These are phyloP conservation scores for Plantago rigida DNA, from an alignment of 305 asterid genomes.

Conservation along the genomic window DNA sequence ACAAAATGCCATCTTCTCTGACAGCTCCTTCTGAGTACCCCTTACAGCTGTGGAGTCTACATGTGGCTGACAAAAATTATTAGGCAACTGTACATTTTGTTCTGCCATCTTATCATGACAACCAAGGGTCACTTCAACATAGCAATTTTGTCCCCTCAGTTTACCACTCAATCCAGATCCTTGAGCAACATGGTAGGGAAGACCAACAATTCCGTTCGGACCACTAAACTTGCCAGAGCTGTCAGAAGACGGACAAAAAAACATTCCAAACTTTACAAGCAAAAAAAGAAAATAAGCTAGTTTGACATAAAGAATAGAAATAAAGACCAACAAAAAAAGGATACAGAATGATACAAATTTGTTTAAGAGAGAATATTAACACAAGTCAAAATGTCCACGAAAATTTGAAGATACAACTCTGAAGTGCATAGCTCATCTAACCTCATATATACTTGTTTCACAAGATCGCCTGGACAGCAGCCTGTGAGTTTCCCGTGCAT, in stretches of 20 bases:
- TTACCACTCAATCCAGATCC: conserved; percentile 57
- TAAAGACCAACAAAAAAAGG: not conserved
- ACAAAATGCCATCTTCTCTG: conserved; percentile 38
- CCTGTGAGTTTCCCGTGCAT: conserved; percentile 96
- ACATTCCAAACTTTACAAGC: conserved; percentile 5
- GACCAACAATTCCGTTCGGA: conserved; percentile 77
- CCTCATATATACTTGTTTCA: conserved; percentile 94
- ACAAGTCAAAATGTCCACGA: conserved; percentile 8
- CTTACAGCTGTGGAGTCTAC: conserved; percentile 43
- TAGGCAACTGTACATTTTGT: conserved; percentile 33
- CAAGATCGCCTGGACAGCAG: conserved; percentile 86
- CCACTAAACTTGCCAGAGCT: conserved; percentile 73
- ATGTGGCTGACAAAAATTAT: conserved; percentile 41
- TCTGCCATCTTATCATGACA: conserved; percentile 46
- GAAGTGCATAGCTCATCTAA: conserved; percentile 26
- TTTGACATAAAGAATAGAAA: not conserved
- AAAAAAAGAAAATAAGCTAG: not conserved
- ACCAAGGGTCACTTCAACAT: conserved; percentile 81
- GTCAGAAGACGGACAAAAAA: conserved; percentile 25
- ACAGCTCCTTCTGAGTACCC: conserved; percentile 43
- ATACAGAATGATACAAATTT: not conserved
- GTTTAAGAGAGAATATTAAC: conserved; percentile 1
- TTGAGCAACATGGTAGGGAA: conserved; percentile 54
- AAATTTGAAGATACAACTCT: conserved; percentile 9
- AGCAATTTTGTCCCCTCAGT: conserved; percentile 71